Evolutionary conservation across 2,329 filamentous ascomycete species (phyloP), one percentile per base, ranked within the genome.

Genomic region (Clarireedia homoeocarpa): DNA sequence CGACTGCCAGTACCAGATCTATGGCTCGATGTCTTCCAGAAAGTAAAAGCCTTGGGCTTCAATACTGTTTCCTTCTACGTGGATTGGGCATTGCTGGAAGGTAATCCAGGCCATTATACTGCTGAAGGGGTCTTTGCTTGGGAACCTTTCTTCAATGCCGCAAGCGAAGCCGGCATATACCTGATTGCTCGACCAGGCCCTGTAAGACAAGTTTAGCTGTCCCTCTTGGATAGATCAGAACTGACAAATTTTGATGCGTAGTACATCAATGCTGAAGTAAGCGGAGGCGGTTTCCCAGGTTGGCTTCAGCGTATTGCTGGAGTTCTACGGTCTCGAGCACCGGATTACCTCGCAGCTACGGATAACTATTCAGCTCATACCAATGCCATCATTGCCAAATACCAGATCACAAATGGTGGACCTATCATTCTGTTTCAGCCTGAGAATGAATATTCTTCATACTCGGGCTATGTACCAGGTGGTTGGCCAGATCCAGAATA

Each of bases 331-430:
- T 88, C 86, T 0, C 73, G 75, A 48, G 81, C 82, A 24, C 71
- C 77, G 0, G 81, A 77, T 4, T 92, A 80, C 61, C 71, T 90
- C 5, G 73, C 79, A 24, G 80, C 87, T 0, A 91, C 86, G 0
- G 77, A 88, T 53, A 81, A 83, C 75, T 86, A 75, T 58, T 71
- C 68, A 2, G 60, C 63, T 23, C 75, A 82, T 7, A 77, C 91
- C 49, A 80, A 79, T 26, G 75, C 76, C 12, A 82, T 84, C 7
- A 85, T 95, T 61, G 86, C 88, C 4, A 81, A 83, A 54, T 83
- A 81, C 0, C 88, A 94, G 64, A 91, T 95, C 65, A 92, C 88
- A 1, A 88, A 91, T 52, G 89, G 87, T 0, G 89, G 89, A 0
- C 88, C 88, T 0, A 78, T 95, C 6, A 89, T 95, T 58, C 72